These are phyloP conservation scores for Amanita fuliginea DNA, from an alignment of 768 basidiomycete genomes.

Conservation along the genomic window DNA sequence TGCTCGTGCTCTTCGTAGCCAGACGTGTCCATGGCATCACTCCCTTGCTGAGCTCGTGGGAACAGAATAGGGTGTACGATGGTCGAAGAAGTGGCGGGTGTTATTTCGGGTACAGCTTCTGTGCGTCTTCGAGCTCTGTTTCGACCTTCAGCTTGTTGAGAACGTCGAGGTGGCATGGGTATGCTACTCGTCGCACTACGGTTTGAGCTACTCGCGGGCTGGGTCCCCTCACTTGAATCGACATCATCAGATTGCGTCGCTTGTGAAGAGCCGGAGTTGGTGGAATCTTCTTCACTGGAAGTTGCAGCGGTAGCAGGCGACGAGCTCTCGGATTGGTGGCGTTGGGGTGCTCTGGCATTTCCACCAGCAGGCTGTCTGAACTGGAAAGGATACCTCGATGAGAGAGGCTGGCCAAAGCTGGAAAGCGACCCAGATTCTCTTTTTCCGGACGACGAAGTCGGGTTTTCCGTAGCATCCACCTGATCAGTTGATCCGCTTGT, in stretches of 20 bases:
- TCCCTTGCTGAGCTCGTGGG: constrained; percentile 16
- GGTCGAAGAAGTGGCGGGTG: constrained; percentile 9
- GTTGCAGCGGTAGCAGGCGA: neutral
- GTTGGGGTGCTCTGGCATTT: neutral
- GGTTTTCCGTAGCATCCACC: constrained; percentile 13
- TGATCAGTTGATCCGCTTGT: constrained; percentile 10
- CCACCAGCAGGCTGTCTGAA: constrained; percentile 34
- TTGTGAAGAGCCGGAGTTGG: constrained; percentile 25
- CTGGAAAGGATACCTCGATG: constrained; percentile 51
- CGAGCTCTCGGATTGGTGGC: neutral
- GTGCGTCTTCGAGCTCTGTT: constrained; percentile 16
- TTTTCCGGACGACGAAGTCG: constrained; percentile 9
- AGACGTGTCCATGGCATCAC: neutral
- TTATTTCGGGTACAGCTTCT: constrained; percentile 23
- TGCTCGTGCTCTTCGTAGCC: constrained; percentile 3
- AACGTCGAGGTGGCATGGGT: constrained; percentile 34
- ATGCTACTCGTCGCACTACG: constrained; percentile 16
- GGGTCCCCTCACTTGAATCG: constrained; percentile 12
- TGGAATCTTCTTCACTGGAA: constrained; percentile 17
- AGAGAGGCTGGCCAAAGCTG: constrained; percentile 67
- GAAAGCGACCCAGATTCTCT: constrained; percentile 76
- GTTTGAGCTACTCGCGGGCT: constrained; percentile 9
- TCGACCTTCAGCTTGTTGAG: constrained; percentile 18
- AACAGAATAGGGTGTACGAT: constrained; percentile 13
- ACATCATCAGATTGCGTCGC: constrained; percentile 50